These are phyloP conservation scores for Periconia sp. DNA, from an alignment of 2,329 filamentous ascomycete species.

Conservation along the genomic window DNA sequence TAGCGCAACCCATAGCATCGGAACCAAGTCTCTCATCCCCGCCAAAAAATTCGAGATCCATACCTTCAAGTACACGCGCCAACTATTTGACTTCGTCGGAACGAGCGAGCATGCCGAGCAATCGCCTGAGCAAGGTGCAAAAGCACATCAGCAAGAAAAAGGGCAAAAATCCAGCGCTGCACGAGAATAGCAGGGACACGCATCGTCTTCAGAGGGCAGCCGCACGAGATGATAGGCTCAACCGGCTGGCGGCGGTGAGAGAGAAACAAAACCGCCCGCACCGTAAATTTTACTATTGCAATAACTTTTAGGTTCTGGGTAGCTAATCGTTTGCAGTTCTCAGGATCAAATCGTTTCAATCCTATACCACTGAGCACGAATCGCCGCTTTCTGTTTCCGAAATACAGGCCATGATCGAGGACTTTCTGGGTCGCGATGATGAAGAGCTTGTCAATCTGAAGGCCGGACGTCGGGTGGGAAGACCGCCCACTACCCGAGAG, in stretches of 20 bases:
- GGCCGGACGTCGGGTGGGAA: slow-evolving; percentile 74
- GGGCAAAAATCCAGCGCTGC: slow-evolving; percentile 74
- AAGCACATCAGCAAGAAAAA: slow-evolving; percentile 93
- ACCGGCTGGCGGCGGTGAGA: slow-evolving; percentile 71
- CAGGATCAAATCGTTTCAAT: slow-evolving; percentile 74
- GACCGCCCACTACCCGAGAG: slow-evolving; percentile 78
- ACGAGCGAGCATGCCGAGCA: slow-evolving; percentile 46
- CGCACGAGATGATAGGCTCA: slow-evolving; percentile 81
- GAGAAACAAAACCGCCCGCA: slow-evolving; percentile 77
- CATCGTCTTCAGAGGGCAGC: slow-evolving; percentile 79
- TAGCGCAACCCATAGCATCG: slow-evolving; percentile 25
- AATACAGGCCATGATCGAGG: slow-evolving; percentile 59
- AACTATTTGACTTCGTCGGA: not conserved
- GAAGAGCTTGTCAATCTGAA: slow-evolving; percentile 72
- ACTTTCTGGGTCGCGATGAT: slow-evolving; percentile 67
- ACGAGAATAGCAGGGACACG: slow-evolving; percentile 88
- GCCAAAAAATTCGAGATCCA: slow-evolving; percentile 13
- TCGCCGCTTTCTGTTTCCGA: slow-evolving; percentile 56
- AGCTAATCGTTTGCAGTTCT: slow-evolving; percentile 58
- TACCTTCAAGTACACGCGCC: not conserved
- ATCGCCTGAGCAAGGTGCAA: slow-evolving; percentile 78
- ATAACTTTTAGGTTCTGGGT: not conserved
- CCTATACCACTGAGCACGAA: slow-evolving; percentile 62
- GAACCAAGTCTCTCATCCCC: slow-evolving; percentile 16
- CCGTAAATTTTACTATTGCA: slow-evolving; percentile 56